Conservation (phyloP, 1,284 basidiomycete genomes). For the Trichosporon coremiiforme region DNA sequence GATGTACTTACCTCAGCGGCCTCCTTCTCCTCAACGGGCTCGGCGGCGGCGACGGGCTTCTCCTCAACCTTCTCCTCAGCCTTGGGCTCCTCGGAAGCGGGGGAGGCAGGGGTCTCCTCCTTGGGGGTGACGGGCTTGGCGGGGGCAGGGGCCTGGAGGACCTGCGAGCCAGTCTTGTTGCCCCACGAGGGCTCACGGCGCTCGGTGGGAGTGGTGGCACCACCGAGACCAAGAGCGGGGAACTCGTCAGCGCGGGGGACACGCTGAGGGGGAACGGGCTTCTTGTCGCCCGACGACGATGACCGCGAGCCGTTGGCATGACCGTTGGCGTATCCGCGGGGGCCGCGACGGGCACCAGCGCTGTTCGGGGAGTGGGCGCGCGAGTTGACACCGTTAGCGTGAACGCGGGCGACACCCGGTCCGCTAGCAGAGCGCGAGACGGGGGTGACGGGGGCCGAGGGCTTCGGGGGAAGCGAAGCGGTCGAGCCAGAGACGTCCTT, state of each 20-base stretch:
- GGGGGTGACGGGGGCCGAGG: slow-evolving; percentile 35
- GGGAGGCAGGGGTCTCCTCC: slow-evolving; percentile 20
- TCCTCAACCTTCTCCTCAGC: slow-evolving; percentile 25
- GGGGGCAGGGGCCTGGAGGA: slow-evolving; percentile 54
- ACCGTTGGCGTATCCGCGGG: slow-evolving; percentile 29
- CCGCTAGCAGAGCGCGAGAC: slow-evolving; percentile 48
- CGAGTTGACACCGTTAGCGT: slow-evolving; percentile 43
- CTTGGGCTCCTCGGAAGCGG: slow-evolving; percentile 15
- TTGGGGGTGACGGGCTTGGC: slow-evolving; percentile 40
- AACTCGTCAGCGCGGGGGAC: slow-evolving; percentile 56
- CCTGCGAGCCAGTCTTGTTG: slow-evolving; percentile 56
- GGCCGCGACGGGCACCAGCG: slow-evolving; percentile 23
- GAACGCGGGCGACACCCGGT: slow-evolving; percentile 47
- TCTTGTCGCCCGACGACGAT: slow-evolving; percentile 35
- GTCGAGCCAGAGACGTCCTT: slow-evolving; percentile 24
- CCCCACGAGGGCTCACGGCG: slow-evolving; percentile 42
- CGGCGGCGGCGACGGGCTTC: not conserved
- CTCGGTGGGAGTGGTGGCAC: slow-evolving; percentile 34
- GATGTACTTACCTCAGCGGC: slow-evolving; percentile 13
- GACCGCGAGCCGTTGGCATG: slow-evolving; percentile 33
- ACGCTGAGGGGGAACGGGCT: slow-evolving; percentile 42
- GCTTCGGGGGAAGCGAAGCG: slow-evolving; percentile 42
- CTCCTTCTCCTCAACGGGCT: not conserved
- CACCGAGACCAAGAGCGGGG: slow-evolving; percentile 48
- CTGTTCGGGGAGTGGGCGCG: slow-evolving; percentile 52